Percentiles rank a stretch among this genome's conserved stretches.
These are phyloP conservation scores for Nakazawaea siamensis DNA, from an alignment of 805 yeast genomes.

Conservation along the genomic window DNA sequence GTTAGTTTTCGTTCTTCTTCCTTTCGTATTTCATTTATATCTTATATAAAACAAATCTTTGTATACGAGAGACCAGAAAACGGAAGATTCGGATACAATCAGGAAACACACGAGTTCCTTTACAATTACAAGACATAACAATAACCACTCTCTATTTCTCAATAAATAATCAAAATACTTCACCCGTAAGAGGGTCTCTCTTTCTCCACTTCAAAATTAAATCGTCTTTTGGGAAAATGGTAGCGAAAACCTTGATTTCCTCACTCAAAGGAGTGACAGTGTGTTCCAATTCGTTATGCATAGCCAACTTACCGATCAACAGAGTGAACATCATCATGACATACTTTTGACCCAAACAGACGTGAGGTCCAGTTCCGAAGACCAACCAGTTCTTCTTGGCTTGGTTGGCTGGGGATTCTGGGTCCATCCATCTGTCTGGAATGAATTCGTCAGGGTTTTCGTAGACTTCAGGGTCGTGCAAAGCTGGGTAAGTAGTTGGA, in stretches of 20 bases:
- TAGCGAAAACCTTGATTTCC: slow-evolving; percentile 92
- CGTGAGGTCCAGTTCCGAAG: slow-evolving; percentile 96
- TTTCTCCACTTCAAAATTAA: slow-evolving; percentile 66
- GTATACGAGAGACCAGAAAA: too few relatives aligned
- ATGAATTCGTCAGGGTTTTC: slow-evolving; percentile 89
- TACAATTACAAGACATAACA: too few relatives aligned
- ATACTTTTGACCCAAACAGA: slow-evolving; percentile 90
- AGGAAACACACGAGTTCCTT: too few relatives aligned
- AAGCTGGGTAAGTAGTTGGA: slow-evolving; percentile 91
- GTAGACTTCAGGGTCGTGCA: slow-evolving; percentile 96
- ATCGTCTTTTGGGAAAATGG: slow-evolving; percentile 97
- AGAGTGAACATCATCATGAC: slow-evolving; percentile 87
- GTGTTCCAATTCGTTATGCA: slow-evolving; percentile 77
- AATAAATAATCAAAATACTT: too few relatives aligned
- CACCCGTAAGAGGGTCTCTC: slow-evolving; percentile 43
- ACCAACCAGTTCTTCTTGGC: slow-evolving; percentile 91
- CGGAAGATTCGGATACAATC: too few relatives aligned
- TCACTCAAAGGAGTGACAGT: slow-evolving; percentile 79
- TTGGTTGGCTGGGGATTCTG: slow-evolving; percentile 64
- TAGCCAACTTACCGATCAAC: slow-evolving; percentile 82
- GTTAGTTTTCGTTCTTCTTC: too few relatives aligned
- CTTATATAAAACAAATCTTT: too few relatives aligned
- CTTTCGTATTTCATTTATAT: too few relatives aligned
- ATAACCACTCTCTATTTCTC: too few relatives aligned
- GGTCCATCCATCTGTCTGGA: slow-evolving; percentile 90